Evolutionary conservation across 768 basidiomycete genomes (phyloP).

Genomic region (Suillus placidus): DNA sequence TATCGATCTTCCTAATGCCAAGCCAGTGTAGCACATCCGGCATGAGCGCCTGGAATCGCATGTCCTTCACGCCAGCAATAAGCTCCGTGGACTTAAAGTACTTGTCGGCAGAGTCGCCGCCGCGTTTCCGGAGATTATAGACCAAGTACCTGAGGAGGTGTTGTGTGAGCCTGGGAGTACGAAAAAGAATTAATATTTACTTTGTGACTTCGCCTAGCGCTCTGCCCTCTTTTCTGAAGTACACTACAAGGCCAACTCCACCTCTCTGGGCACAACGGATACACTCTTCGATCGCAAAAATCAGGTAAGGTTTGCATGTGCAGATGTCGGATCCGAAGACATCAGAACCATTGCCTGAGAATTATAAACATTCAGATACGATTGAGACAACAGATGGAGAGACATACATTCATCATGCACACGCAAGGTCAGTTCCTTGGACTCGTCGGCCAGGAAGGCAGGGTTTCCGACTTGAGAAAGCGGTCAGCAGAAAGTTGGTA

Average conservation of each 20-base stretch:
- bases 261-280: conserved; percentile 81
- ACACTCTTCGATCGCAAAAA: conserved; percentile 92
- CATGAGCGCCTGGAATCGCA: conserved; percentile 95
- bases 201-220: conserved; percentile 94
- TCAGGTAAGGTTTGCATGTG: conserved; percentile 91
- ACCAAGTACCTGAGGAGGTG: conserved; percentile 72
- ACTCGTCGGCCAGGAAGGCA: conserved; percentile 70
- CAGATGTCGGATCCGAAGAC: conserved; percentile 95
- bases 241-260: conserved; percentile 91
- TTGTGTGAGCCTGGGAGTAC: conserved; percentile 6
- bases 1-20: conserved; percentile 86
- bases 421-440: conserved; percentile 82
- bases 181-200: conserved; percentile 40
- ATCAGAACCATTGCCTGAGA: conserved; percentile 87
- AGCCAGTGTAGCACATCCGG: conserved; percentile 96
- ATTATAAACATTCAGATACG: neutral
- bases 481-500: conserved; percentile 9
- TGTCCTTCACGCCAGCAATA: conserved; percentile 93
- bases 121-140: conserved; percentile 95
- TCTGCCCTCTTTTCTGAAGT: conserved; percentile 93
- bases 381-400: neutral
- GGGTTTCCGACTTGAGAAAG: conserved; percentile 72
- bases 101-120: conserved; percentile 88
- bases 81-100: conserved; percentile 95
- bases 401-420: conserved; percentile 90